phyloP scores from a whole-genome alignment of 768 basidiomycete species.

The Suillus fuscotomentosus region DNA sequence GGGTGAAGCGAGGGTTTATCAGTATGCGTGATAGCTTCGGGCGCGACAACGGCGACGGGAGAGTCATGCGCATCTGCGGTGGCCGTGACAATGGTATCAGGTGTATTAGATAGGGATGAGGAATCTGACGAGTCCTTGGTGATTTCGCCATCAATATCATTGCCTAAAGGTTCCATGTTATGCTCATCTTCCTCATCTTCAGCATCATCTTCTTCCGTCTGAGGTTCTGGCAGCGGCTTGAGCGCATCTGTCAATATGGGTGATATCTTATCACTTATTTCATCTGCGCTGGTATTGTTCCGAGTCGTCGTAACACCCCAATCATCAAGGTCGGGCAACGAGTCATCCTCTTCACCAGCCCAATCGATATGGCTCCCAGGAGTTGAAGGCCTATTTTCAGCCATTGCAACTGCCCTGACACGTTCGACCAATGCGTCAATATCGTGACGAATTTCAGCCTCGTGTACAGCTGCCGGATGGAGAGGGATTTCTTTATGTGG shows the following conservation, averaged over 20 bases:
- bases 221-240: constrained; percentile 54
- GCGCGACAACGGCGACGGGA: constrained; percentile 8
- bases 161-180: constrained; percentile 21
- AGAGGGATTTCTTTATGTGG: constrained; percentile 57
- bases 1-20: constrained; percentile 37
- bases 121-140: constrained; percentile 8
- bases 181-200: constrained; percentile 16
- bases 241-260: constrained; percentile 67
- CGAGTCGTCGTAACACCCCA: constrained; percentile 64
- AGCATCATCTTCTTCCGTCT: constrained; percentile 21
- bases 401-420: constrained; percentile 73
- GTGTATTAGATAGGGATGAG: constrained; percentile 8
- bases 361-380: constrained; percentile 85
- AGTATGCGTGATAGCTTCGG: constrained; percentile 11
- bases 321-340: constrained; percentile 80
- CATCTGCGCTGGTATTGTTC: constrained; percentile 22
- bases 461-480: constrained; percentile 41
- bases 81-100: constrained; percentile 4
- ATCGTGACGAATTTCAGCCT: constrained; percentile 54
- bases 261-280: constrained; percentile 49
- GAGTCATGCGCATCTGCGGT: constrained; percentile 14
- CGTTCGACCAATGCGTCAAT: constrained; percentile 80
- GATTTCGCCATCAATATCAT: constrained; percentile 6
- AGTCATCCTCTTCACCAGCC: constrained; percentile 84
- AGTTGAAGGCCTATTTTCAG: constrained; percentile 59